These are phyloP conservation scores for Puccinia brachypodii DNA, from an alignment of 1,284 basidiomycete species.

Conservation along the genomic window DNA sequence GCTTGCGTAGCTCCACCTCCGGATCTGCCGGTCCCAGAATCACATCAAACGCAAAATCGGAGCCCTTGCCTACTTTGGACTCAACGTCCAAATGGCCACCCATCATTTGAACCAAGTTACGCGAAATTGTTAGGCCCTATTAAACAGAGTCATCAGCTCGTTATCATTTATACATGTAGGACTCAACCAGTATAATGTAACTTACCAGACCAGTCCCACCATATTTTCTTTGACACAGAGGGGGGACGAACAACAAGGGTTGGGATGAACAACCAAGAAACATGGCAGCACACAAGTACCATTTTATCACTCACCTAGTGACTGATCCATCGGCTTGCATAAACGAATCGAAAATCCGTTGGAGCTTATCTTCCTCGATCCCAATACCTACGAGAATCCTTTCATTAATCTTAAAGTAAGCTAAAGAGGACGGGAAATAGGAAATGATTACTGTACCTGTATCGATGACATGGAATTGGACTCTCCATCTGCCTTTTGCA, in stretches of 20 bases:
- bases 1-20: slow-evolving; percentile 28
- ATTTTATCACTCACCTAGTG: slow-evolving; percentile 21
- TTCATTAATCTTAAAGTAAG: not conserved
- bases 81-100: slow-evolving; percentile 42
- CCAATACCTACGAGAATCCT: slow-evolving; percentile 32
- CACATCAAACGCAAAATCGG: slow-evolving; percentile 40
- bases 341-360: slow-evolving; percentile 46
- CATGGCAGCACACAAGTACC: not conserved
- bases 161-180: not conserved
- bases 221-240: slow-evolving; percentile 25
- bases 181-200: not conserved
- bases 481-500: slow-evolving; percentile 15
- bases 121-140: slow-evolving; percentile 47
- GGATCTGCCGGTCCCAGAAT: slow-evolving; percentile 31
- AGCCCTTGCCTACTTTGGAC: slow-evolving; percentile 40
- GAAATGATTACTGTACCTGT: slow-evolving; percentile 15
- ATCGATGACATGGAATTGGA: slow-evolving; percentile 47
- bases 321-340: slow-evolving; percentile 48
- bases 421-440: not conserved
- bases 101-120: slow-evolving; percentile 48
- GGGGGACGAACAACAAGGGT: not conserved
- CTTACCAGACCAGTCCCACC: slow-evolving; percentile 46
- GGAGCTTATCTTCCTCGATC: slow-evolving; percentile 45
- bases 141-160: not conserved
- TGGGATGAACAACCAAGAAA: not conserved